These are phyloP conservation scores for Daldinia caldariorum DNA, from an alignment of 495 filamentous ascomycete species.

Conservation along the genomic window DNA sequence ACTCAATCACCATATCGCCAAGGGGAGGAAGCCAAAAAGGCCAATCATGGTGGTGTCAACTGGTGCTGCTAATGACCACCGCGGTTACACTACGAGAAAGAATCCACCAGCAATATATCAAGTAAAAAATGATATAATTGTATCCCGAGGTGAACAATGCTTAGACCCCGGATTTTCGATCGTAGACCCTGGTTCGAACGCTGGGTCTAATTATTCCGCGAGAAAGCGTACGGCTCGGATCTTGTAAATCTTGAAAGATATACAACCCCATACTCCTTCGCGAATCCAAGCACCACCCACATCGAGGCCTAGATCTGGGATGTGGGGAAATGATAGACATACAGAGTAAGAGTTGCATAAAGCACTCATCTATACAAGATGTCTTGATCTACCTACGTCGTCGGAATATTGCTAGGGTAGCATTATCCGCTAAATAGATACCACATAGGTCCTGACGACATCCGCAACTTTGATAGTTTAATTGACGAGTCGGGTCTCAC, in stretches of 20 bases:
- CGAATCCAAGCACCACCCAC: neutral
- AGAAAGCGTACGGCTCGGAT: neutral
- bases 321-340: conserved; percentile 3
- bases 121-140: neutral
- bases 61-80: neutral
- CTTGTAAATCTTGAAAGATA: no score
- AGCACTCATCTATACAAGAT: neutral
- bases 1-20: neutral
- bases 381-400: neutral
- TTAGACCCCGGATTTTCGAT: neutral
- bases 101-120: no score
- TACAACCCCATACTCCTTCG: neutral
- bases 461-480: neutral
- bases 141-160: neutral
- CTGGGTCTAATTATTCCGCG: neutral
- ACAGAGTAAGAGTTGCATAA: neutral
- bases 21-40: neutral
- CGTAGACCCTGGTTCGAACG: no score
- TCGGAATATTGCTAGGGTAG: neutral
- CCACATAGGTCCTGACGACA: conserved; percentile 2
- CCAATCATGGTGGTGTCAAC: neutral
- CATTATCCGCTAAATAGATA: neutral
- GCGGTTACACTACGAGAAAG: neutral
- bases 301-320: neutral
- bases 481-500: neutral